phyloP scores from a whole-genome alignment of 257 asterid species.

The Scutellaria galericulata region DNA sequence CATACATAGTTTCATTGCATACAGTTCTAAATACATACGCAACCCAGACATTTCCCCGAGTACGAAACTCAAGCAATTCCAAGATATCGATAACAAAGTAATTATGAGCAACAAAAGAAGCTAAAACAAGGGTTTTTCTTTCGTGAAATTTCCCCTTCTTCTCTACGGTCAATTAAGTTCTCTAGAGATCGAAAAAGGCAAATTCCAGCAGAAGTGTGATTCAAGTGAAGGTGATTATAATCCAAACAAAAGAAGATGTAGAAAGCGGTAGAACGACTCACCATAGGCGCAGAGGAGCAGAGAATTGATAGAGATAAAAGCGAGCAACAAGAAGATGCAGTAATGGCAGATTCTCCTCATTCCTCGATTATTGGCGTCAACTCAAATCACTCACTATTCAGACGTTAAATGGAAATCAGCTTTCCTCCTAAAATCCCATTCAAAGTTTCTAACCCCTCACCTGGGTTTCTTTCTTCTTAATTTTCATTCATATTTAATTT shows the following conservation, averaged over 20 bases:
- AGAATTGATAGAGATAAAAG: conserved; percentile 29
- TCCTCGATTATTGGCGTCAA: conserved; percentile 1
- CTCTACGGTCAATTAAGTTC: background rate
- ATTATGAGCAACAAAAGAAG: conserved; percentile 19
- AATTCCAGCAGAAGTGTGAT: conserved; percentile 11
- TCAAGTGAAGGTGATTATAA: background rate
- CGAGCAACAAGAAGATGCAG: conserved; percentile 36
- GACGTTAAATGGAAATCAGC: conserved; percentile 9
- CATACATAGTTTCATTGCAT: background rate
- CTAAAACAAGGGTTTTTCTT: background rate
- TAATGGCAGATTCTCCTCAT: conserved; percentile 41
- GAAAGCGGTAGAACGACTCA: conserved; percentile 32
- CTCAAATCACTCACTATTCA: background rate
- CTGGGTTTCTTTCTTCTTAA: background rate
- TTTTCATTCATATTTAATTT: background rate
- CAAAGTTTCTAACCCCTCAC: background rate
- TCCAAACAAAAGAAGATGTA: background rate
- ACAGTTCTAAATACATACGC: background rate
- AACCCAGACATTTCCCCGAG: background rate
- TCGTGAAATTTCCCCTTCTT: background rate
- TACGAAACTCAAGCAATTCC: background rate
- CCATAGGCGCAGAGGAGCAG: conserved; percentile 43
- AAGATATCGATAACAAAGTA: background rate
- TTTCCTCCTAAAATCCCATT: background rate
- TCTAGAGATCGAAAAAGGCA: background rate